phyloP scores from a whole-genome alignment of 805 yeast genomes.

The Barnettozyma siamensis region DNA sequence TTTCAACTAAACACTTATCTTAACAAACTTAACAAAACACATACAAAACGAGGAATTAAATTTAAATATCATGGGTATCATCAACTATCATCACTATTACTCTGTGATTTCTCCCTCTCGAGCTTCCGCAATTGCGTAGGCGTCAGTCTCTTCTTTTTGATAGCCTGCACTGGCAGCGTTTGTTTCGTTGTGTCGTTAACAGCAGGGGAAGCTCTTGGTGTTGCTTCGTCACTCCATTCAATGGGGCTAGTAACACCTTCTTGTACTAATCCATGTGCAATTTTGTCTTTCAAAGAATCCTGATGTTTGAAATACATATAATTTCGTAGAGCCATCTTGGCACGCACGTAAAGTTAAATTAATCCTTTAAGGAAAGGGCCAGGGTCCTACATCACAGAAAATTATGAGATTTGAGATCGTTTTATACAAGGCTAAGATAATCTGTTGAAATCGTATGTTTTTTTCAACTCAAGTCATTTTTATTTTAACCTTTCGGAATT shows the following conservation, averaged over 20 bases:
- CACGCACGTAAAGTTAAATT: too few species aligned
- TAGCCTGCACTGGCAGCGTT: not conserved
- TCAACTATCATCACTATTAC: not conserved
- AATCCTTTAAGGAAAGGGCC: too few species aligned
- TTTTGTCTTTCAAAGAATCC: conserved; percentile 30
- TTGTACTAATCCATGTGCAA: conserved; percentile 24
- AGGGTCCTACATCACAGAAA: not conserved
- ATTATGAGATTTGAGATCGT: too few species aligned
- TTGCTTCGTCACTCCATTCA: not conserved
- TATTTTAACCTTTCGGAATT: not conserved
- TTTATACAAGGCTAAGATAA: not conserved
- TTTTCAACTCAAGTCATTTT: not conserved
- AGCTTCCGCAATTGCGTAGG: conserved; percentile 26
- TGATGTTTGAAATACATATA: conserved; percentile 38
- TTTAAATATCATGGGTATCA: too few species aligned
- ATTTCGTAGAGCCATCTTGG: conserved; percentile 38
- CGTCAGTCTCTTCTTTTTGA: conserved; percentile 20
- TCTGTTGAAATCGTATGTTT: not conserved
- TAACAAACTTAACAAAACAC: not conserved
- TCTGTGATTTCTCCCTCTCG: conserved; percentile 4
- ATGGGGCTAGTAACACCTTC: not conserved
- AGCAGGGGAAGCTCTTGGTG: not conserved
- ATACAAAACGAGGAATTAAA: not conserved
- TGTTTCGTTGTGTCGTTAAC: not conserved
- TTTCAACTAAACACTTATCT: too few species aligned